Evolutionary conservation across 2,329 filamentous ascomycete genomes (phyloP).

Genomic region (Ceratocystis huliohia): DNA sequence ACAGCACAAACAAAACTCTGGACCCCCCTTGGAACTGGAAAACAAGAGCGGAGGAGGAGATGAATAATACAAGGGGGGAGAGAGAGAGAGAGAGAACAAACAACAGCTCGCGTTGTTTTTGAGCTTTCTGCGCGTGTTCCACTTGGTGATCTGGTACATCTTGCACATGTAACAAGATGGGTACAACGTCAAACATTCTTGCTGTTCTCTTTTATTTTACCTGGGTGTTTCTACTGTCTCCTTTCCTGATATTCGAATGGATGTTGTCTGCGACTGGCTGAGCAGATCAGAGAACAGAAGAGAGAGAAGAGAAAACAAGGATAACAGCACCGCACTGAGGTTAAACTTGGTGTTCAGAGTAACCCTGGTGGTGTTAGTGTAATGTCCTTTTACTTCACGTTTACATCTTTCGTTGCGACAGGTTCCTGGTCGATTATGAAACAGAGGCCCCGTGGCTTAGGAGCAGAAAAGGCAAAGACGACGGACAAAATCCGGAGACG

Average conservation of each 20-base stretch:
- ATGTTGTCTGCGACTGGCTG: no score
- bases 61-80: no score
- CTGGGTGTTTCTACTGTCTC: no score
- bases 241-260: no score
- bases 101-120: background rate
- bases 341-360: background rate
- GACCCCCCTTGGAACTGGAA: background rate
- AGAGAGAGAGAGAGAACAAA: background rate
- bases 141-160: background rate
- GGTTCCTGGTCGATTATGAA: background rate
- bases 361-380: background rate
- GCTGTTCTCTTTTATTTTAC: no score
- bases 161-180: background rate
- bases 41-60: no score
- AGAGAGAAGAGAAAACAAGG: background rate
- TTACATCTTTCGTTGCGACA: no score
- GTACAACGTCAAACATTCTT: background rate
- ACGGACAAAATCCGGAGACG: slow-evolving; percentile 5
- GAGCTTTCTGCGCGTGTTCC: background rate
- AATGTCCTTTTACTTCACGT: no score
- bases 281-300: background rate
- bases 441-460: background rate
- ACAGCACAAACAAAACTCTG: background rate
- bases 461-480: background rate
- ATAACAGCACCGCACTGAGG: background rate